Percentiles rank a stretch among this genome's conserved stretches.
These are phyloP conservation scores for Penicillium psychrosexuale DNA, from an alignment of 2,329 filamentous ascomycete genomes.

Conservation along the genomic window DNA sequence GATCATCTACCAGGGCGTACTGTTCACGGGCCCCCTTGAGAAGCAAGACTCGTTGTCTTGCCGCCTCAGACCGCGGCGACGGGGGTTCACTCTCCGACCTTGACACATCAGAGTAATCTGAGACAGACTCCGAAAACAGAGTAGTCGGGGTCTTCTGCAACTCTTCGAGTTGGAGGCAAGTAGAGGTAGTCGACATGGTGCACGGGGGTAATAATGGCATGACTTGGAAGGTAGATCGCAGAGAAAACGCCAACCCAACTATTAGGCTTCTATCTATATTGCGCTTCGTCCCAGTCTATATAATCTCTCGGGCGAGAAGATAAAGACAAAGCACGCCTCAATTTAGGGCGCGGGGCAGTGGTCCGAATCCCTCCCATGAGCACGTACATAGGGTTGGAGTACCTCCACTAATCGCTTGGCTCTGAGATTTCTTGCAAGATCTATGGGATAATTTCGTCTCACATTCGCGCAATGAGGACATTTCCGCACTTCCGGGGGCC, in stretches of 20 bases:
- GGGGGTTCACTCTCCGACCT: neutral
- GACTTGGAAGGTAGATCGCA: constrained; percentile 1
- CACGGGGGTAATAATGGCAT: constrained; percentile 16
- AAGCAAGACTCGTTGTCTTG: constrained; percentile 49
- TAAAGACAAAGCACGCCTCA: constrained; percentile 8
- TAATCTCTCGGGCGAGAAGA: constrained; percentile 24
- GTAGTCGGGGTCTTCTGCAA: constrained; percentile 12
- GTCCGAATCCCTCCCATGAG: constrained; percentile 16
- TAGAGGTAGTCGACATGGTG: constrained; percentile 27
- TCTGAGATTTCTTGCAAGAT: neutral
- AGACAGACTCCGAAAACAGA: constrained; percentile 7
- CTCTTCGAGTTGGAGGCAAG: constrained; percentile 22
- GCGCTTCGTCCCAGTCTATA: neutral
- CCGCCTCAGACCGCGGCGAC: constrained; percentile 3
- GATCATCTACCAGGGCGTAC: constrained; percentile 47
- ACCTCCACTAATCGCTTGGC: constrained; percentile 13
- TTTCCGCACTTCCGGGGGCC: constrained; percentile 8
- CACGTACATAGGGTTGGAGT: constrained; percentile 13
- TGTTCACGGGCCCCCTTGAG: constrained; percentile 51
- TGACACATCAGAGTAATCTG: constrained; percentile 2
- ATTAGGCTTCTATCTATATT: constrained; percentile 16
- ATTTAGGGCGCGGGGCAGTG: constrained; percentile 15
- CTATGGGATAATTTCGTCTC: constrained; percentile 9
- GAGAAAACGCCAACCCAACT: neutral
- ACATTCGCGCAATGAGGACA: constrained; percentile 8